Percentiles rank a stretch among this genome's conserved stretches.
Conservation (phyloP, 2,329 filamentous ascomycete species). For the Sporothrix protearum region DNA sequence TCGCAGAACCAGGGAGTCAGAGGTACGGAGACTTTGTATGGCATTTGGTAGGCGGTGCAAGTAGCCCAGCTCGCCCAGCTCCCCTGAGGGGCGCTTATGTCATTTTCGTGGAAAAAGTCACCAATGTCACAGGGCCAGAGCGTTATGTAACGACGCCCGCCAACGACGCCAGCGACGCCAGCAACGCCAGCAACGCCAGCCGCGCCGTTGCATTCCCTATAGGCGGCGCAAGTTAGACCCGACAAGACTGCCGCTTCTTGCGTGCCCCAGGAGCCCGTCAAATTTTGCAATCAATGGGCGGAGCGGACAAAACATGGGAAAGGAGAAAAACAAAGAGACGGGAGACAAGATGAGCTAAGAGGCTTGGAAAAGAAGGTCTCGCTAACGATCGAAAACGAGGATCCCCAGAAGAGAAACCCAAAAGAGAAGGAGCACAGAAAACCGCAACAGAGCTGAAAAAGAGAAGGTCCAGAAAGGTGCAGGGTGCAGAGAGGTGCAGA, state of each 20-base stretch:
- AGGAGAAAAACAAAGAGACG: background rate
- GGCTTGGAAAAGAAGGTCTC: background rate
- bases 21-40: background rate
- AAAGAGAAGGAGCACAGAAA: no score
- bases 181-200: background rate
- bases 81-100: background rate
- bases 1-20: background rate
- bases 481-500: no score
- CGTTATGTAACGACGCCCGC: background rate
- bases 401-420: background rate
- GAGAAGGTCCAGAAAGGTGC: background rate
- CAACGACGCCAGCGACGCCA: background rate
- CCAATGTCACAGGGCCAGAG: slow-evolving; percentile 1
- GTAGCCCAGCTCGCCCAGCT: background rate
- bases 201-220: background rate
- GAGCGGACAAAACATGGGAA: background rate
- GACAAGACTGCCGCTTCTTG: background rate
- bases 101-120: slow-evolving; percentile 2
- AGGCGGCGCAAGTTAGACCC: slow-evolving; percentile 1
- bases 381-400: background rate
- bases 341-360: background rate
- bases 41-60: background rate
- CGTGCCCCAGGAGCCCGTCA: background rate
- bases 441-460: background rate
- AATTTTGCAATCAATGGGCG: background rate